Conservation (phyloP, 306 rosid species). For the Oemleria cerasiformis region DNA sequence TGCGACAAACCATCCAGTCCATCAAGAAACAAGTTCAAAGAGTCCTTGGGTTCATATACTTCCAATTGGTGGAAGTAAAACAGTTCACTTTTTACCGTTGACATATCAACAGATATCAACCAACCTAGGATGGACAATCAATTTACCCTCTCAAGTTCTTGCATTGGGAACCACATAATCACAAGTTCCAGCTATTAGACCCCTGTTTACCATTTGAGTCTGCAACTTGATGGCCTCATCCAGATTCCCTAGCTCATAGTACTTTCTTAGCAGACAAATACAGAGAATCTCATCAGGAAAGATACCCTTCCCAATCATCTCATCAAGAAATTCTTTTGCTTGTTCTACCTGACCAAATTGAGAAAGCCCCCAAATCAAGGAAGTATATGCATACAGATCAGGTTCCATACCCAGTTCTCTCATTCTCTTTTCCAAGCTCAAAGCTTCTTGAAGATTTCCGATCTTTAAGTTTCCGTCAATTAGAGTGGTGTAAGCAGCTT, state of each 20-base stretch:
- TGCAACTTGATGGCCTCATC: constrained; percentile 67
- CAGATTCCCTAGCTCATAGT: constrained; percentile 57
- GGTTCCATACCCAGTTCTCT: constrained; percentile 64
- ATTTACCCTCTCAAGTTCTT: constrained; percentile 35
- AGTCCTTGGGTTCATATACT: constrained; percentile 12
- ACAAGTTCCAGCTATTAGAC: constrained; percentile 41
- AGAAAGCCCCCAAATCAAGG: constrained; percentile 78
- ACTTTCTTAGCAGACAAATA: constrained; percentile 53
- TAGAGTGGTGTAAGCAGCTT: constrained; percentile 63
- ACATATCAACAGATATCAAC: neutral
- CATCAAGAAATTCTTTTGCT: constrained; percentile 65
- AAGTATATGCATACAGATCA: constrained; percentile 78
- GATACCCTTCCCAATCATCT: constrained; percentile 73
- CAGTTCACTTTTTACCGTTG: neutral
- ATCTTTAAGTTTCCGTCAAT: constrained; percentile 89
- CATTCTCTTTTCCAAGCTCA: constrained; percentile 58
- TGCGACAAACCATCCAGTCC: constrained; percentile 13
- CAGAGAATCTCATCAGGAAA: constrained; percentile 78
- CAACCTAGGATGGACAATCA: constrained; percentile 14
- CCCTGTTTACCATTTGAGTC: constrained; percentile 57
- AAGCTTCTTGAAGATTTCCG: constrained; percentile 73
- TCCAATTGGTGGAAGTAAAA: constrained; percentile 13
- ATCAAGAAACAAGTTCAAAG: constrained; percentile 18
- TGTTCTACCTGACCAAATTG: constrained; percentile 54
- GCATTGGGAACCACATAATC: constrained; percentile 35